Conservation (phyloP, 106 monocot species). For the Chionographis japonica region DNA sequence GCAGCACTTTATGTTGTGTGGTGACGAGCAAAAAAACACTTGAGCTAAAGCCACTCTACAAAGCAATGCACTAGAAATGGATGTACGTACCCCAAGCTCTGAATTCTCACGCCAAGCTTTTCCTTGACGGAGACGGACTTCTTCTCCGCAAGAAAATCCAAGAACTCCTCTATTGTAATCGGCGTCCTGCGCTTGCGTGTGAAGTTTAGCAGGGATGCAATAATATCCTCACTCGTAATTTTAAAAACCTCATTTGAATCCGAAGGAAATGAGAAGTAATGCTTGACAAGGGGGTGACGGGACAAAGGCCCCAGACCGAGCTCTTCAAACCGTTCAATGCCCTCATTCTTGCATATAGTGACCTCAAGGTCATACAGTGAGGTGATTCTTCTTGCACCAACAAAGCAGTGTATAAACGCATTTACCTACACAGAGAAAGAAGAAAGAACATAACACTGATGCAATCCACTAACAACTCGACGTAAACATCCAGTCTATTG, state of each 20-base stretch:
- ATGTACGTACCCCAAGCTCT: conserved; percentile 62
- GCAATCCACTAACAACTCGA: neutral
- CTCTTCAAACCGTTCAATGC: conserved; percentile 65
- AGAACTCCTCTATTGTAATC: conserved; percentile 45
- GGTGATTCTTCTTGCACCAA: conserved; percentile 51
- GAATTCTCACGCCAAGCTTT: conserved; percentile 79
- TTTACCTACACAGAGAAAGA: conserved; percentile 44
- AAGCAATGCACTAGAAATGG: neutral
- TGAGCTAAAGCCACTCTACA: too few species aligned
- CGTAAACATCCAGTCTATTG: neutral
- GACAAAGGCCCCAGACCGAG: conserved; percentile 81
- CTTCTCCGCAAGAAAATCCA: conserved; percentile 54
- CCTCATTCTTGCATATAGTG: conserved; percentile 74
- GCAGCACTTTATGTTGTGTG: too few species aligned
- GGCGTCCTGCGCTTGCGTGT: conserved; percentile 28
- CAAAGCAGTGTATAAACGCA: conserved; percentile 89
- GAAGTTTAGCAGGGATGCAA: conserved; percentile 30
- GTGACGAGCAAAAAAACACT: too few species aligned
- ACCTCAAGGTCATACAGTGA: conserved; percentile 73
- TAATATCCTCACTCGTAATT: conserved; percentile 64
- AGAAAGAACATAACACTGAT: neutral
- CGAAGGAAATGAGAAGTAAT: conserved; percentile 65
- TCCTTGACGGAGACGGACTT: conserved; percentile 49
- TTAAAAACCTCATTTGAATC: conserved; percentile 44
- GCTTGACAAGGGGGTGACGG: conserved; percentile 49